Percentiles rank a stretch among this genome's conserved stretches.
phyloP scores from a whole-genome alignment of 2,329 filamentous ascomycete species.

The Sporothrix curviconia region DNA sequence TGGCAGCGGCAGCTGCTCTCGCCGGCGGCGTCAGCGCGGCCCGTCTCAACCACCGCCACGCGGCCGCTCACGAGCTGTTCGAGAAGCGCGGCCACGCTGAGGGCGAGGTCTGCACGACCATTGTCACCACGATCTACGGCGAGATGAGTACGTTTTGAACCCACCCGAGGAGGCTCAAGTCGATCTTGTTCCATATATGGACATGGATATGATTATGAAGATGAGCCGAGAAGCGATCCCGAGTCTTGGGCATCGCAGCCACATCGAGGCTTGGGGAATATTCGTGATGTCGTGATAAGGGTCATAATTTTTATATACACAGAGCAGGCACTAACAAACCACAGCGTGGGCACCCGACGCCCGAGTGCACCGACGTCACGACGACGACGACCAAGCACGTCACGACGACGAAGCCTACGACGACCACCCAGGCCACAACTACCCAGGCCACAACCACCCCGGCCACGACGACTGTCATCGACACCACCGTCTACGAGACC shows the following conservation, averaged over 20 bases:
- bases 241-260: too few species aligned
- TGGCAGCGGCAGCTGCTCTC: conserved; percentile 58
- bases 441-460: too few species aligned
- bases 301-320: neutral
- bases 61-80: conserved; percentile 47
- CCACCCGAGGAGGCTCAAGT: neutral
- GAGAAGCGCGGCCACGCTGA: conserved; percentile 40
- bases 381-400: neutral
- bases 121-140: conserved; percentile 65
- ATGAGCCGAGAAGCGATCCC: too few species aligned
- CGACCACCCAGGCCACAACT: neutral
- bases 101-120: conserved; percentile 59
- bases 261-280: too few species aligned
- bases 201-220: too few species aligned
- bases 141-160: conserved; percentile 37
- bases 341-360: conserved; percentile 5
- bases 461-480: neutral
- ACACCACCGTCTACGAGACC: neutral
- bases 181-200: neutral
- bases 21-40: conserved; percentile 49
- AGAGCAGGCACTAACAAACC: neutral
- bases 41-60: conserved; percentile 46
- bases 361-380: conserved; percentile 5
- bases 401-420: neutral
- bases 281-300: neutral